These are phyloP conservation scores for Terfezia claveryi DNA, from an alignment of 495 filamentous ascomycete species.

Conservation along the genomic window DNA sequence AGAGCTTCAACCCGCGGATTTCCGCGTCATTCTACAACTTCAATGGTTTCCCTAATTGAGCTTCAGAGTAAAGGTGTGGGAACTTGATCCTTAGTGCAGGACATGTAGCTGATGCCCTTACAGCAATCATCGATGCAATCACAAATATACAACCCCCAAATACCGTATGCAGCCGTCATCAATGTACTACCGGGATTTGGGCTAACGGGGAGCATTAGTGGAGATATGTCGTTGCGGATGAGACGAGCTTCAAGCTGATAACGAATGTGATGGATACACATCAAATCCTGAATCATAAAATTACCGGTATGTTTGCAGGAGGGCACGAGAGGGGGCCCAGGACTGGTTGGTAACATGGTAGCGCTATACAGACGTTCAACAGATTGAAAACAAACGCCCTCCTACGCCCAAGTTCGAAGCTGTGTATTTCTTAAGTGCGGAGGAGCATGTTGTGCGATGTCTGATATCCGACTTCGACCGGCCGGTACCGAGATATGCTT, in stretches of 20 bases:
- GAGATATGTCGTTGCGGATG: slow-evolving; percentile 86
- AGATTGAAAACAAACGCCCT: slow-evolving; percentile 62
- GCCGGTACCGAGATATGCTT: slow-evolving; percentile 38
- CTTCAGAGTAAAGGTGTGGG: slow-evolving; percentile 15
- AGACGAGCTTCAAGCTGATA: slow-evolving; percentile 52
- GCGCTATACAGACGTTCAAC: slow-evolving; percentile 49
- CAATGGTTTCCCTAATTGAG: slow-evolving; percentile 8
- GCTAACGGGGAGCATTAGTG: slow-evolving; percentile 35
- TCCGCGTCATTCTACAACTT: no score
- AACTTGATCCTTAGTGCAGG: not conserved
- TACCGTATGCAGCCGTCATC: slow-evolving; percentile 1
- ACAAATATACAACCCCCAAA: slow-evolving; percentile 23
- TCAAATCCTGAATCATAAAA: slow-evolving; percentile 83
- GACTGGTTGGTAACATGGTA: not conserved
- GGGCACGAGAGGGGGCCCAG: not conserved
- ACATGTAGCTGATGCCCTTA: slow-evolving; percentile 2
- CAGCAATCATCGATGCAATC: slow-evolving; percentile 33
- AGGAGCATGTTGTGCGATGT: slow-evolving; percentile 75
- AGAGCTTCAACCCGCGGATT: no score
- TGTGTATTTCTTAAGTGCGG: slow-evolving; percentile 70
- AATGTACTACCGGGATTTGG: slow-evolving; percentile 1
- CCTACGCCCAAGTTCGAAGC: slow-evolving; percentile 76
- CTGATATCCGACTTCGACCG: slow-evolving; percentile 77
- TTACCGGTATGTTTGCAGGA: slow-evolving; percentile 47
- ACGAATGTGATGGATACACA: slow-evolving; percentile 79